Evolutionary conservation across 1,284 basidiomycete genomes (phyloP).

Genomic region (Flammula alnicola): DNA sequence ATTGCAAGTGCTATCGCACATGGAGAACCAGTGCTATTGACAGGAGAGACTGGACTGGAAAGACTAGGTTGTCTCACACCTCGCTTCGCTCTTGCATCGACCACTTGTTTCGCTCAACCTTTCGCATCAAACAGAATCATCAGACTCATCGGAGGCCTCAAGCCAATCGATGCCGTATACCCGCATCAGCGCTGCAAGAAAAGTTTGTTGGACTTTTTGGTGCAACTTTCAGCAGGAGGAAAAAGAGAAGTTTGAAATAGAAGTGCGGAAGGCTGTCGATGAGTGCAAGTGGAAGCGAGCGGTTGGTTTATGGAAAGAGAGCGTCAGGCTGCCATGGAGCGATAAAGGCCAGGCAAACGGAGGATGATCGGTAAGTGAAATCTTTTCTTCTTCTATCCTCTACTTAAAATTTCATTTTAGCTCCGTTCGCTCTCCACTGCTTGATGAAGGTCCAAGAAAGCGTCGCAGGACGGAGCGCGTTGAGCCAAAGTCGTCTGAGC

Average conservation of each 20-base stretch:
- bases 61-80: constrained; percentile 93
- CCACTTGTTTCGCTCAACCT: constrained; percentile 90
- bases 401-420: constrained; percentile 10
- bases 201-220: constrained; percentile 87
- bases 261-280: constrained; percentile 82
- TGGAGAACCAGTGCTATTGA: constrained; percentile 87
- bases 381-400: constrained; percentile 1
- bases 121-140: constrained; percentile 96
- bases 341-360: constrained; percentile 53
- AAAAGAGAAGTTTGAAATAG: constrained; percentile 90
- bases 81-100: constrained; percentile 81
- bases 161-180: constrained; percentile 89
- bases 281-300: constrained; percentile 88
- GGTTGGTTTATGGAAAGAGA: constrained; percentile 86
- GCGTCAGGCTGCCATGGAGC: constrained; percentile 71
- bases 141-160: constrained; percentile 96
- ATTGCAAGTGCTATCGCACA: constrained; percentile 79
- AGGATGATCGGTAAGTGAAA: constrained; percentile 47
- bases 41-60: constrained; percentile 99
- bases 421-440: constrained; percentile 23
- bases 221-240: constrained; percentile 87
- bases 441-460: constrained; percentile 66
- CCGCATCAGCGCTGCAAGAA: constrained; percentile 78
- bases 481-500: constrained; percentile 49
- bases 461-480: constrained; percentile 68